phyloP scores from a whole-genome alignment of 495 filamentous ascomycete species.

The Penicillium taxi region DNA sequence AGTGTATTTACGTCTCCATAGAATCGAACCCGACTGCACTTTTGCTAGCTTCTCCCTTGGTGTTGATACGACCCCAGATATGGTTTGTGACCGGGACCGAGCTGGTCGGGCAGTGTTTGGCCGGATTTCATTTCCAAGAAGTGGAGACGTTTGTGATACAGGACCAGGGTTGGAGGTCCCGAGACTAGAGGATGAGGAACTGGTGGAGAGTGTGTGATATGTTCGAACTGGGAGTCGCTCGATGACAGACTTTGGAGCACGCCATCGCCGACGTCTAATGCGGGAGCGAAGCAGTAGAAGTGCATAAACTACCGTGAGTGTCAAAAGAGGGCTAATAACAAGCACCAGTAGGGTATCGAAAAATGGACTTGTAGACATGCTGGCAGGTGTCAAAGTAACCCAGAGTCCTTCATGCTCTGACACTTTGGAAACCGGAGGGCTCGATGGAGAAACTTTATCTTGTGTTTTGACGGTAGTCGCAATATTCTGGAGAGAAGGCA shows the following conservation, averaged over 20 bases:
- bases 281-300: constrained; percentile 81
- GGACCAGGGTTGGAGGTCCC: constrained; percentile 44
- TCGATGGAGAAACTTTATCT: constrained; percentile 7
- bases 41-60: constrained; percentile 31
- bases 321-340: constrained; percentile 86
- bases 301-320: constrained; percentile 85
- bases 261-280: constrained; percentile 84
- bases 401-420: constrained; percentile 75
- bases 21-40: constrained; percentile 44
- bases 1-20: constrained; percentile 75
- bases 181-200: constrained; percentile 46
- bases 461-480: constrained; percentile 10
- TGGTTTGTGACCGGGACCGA: constrained; percentile 58
- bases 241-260: constrained; percentile 91
- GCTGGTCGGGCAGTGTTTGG: constrained; percentile 29
- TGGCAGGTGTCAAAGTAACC: constrained; percentile 89
- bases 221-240: constrained; percentile 91
- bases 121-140: constrained; percentile 39
- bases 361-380: constrained; percentile 85
- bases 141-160: constrained; percentile 66
- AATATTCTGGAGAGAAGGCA: constrained; percentile 1
- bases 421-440: constrained; percentile 10
- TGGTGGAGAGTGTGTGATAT: constrained; percentile 68
- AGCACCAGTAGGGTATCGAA: constrained; percentile 92
- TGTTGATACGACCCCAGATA: constrained; percentile 40